These are phyloP conservation scores for Penicillium egyptiacum DNA, from an alignment of 495 filamentous ascomycete species.

Conservation along the genomic window DNA sequence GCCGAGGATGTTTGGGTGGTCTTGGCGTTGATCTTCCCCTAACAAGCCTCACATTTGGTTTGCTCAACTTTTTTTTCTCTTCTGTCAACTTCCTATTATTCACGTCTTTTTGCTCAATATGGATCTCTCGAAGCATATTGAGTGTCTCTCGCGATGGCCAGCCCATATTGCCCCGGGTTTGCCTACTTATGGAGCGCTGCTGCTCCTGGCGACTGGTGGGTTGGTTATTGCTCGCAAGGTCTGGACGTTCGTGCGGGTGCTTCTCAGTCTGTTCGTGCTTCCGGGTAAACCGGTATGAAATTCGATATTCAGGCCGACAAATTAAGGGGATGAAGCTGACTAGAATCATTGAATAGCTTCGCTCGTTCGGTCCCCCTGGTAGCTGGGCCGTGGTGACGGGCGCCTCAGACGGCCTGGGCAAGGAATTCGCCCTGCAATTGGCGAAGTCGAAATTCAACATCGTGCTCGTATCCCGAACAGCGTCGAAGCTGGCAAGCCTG, in stretches of 20 bases:
- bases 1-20: slow-evolving; percentile 31
- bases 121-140: slow-evolving; percentile 39
- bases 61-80: slow-evolving; percentile 22
- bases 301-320: neutral
- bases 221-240: slow-evolving; percentile 57
- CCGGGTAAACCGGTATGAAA: slow-evolving; percentile 59
- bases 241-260: slow-evolving; percentile 60
- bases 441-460: slow-evolving; percentile 91
- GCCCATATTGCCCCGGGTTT: slow-evolving; percentile 38
- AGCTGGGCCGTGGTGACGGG: slow-evolving; percentile 95
- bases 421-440: slow-evolving; percentile 90
- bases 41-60: slow-evolving; percentile 24
- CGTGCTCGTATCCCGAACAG: slow-evolving; percentile 88
- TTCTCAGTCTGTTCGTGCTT: slow-evolving; percentile 77
- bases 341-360: slow-evolving; percentile 57
- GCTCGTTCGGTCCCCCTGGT: slow-evolving; percentile 85
- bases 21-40: slow-evolving; percentile 31
- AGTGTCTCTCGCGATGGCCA: slow-evolving; percentile 40
- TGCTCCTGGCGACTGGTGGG: slow-evolving; percentile 55
- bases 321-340: slow-evolving; percentile 14
- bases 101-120: slow-evolving; percentile 25
- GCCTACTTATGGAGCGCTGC: slow-evolving; percentile 38
- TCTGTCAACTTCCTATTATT: slow-evolving; percentile 12
- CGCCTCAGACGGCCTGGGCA: slow-evolving; percentile 94
- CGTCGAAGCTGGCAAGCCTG: slow-evolving; percentile 79